Evolutionary conservation across 2,329 filamentous ascomycete species (phyloP), one percentile per base, ranked within the genome.

Genomic region (Fusarium proliferatum): DNA sequence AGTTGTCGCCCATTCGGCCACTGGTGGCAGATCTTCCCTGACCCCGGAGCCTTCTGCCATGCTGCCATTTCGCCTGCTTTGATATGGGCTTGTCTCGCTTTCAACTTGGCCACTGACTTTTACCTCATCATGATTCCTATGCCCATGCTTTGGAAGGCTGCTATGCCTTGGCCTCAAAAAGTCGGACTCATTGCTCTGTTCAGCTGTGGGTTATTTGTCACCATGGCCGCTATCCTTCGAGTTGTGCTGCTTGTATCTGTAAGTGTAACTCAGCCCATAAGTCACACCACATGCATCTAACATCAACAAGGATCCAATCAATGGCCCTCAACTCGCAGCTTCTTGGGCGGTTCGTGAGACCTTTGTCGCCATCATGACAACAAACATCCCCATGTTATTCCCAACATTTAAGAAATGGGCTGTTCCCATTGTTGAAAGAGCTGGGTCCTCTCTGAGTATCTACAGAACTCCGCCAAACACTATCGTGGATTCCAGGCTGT

Each of bases 1-100:
- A 84, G 85, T 12, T 91, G 89, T 71, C 82, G 82, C 30, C 88
- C 88, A 0, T 84, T 91, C 60, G 71, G 81, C 33, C 84, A 84
- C 43, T 87, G 88, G 74, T 91, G 89, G 88, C 88, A 91, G 77
- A 89, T 91, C 55, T 81, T 85, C 59, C 89, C 89, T 0, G 79
- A 91, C 36, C 89, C 89, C 1, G 88, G 89, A 16, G 85, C 61
- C 52, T 70, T 85, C 51, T 88, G 86, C 66, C 85, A 87, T 48
- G 83, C 85, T 12, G 86, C 86, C 13, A 84, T 89, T 16, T 87
- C 87, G 1, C 83, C 83, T 21, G 84, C 85, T 55, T 83, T 88
- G 53, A 81, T 88, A 42, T 88, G 86, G 78, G 84, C 86, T n/a
- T 87, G 84, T 4, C 85, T 87, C 38, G 80, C 83, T 7, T 80